phyloP scores from a whole-genome alignment of 2,329 filamentous ascomycete species.

The Stylonectria norvegica region DNA sequence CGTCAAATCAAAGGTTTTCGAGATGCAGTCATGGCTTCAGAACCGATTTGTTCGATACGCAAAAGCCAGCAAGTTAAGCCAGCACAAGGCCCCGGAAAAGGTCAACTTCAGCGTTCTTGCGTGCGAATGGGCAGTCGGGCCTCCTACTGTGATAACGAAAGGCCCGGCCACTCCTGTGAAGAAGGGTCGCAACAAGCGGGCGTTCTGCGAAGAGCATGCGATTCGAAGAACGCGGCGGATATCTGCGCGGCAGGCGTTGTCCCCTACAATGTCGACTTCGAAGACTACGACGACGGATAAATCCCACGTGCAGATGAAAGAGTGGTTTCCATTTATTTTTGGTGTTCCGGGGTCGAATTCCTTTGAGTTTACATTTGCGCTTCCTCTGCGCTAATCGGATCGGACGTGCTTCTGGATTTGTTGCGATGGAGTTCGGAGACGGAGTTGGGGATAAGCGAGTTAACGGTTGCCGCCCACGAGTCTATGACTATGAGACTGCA shows the following conservation, averaged over 20 bases:
- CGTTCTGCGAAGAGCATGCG: conserved; percentile 22
- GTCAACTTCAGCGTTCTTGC: conserved; percentile 42
- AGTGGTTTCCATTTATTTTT: conserved; percentile 23
- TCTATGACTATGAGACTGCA: no score
- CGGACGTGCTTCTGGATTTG: conserved; percentile 4
- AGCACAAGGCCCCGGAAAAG: conserved; percentile 31
- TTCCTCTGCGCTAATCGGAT: conserved; percentile 8
- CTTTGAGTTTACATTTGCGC: conserved; percentile 26
- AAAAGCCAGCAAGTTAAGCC: conserved; percentile 31
- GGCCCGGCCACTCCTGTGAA: conserved; percentile 12
- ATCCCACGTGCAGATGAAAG: conserved; percentile 5
- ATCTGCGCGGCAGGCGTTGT: conserved; percentile 3
- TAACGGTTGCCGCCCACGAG: no score
- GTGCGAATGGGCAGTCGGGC: conserved; percentile 38
- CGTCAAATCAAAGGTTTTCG: conserved; percentile 33
- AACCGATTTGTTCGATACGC: conserved; percentile 37
- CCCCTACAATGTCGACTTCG: background rate
- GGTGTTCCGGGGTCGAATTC: conserved; percentile 15
- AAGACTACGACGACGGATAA: no score
- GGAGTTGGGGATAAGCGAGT: no score
- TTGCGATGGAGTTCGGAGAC: conserved; percentile 8
- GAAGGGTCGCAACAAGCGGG: conserved; percentile 28
- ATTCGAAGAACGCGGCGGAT: conserved; percentile 17
- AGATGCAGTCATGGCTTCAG: conserved; percentile 39
- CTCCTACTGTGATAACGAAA: conserved; percentile 13